Evolutionary conservation across 2,329 filamentous ascomycete genomes (phyloP), one percentile per base, ranked within the genome.

Genomic region (Cercospora nicotianae): DNA sequence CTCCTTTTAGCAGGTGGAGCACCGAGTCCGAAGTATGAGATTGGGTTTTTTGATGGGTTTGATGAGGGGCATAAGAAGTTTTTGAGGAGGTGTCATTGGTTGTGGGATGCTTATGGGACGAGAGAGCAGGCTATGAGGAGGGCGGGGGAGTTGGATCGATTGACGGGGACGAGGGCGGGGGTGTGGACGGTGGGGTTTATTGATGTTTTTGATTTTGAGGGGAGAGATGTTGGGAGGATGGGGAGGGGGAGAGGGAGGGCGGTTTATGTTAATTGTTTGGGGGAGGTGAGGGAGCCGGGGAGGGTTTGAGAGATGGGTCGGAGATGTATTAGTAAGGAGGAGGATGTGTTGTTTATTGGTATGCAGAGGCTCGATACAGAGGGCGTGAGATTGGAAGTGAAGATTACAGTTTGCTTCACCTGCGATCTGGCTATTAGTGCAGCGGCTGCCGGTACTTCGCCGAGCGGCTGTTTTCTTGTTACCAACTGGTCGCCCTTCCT

Each of bases 31-130:
- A 28, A 48, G 9, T 68, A 68, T 26, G 66, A 68, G 10, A 45
- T 58, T 4, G 3, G 18, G 0, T 68, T 68, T 9, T 68, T 68
- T 31, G 8, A 48, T 1, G 66, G 66, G 0, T 68, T 68, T 30
- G 63, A 65, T 63, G 23, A 20, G n/a, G 39, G 26, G 4, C 66
- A 68, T 60, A 68, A 68, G 48, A 59, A 59, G 36, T 65, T 65
- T 59, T 26, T 68, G 26, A 48, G 30, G 20, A 60, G 66, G 26
- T 58, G 60, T 20, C 63, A 68, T 68, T 68, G 66, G 66, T 45
- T 68, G 66, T 65, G 51, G 45, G 66, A 68, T 65, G 53, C 63
- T 8, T 68, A 68, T 65, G 66, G 66, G 58, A 68, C 66, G 20
- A 53, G 53, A 7, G 53, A 64, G 36, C 58, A 68, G 51, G 66